Evolutionary conservation across 108 stramenopile species (phyloP), one percentile per base, ranked within the genome.

Genomic region (Fragilaria crotonensis): DNA sequence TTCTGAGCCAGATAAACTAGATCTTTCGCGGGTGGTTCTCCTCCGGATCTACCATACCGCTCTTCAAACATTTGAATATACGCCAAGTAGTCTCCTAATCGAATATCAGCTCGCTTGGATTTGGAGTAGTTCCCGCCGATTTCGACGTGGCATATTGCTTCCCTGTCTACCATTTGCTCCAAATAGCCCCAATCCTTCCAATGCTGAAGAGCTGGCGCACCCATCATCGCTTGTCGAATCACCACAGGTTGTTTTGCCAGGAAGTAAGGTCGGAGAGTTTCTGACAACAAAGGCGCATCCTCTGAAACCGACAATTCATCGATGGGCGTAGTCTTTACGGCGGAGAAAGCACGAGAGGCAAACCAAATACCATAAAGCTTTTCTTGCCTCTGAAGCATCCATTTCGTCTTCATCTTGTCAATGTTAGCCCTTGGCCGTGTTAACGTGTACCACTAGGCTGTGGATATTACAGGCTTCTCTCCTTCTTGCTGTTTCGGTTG

Each of bases 1-100:
- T 87, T 87, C 60, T 90, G 89, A 4, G 89, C 89, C 54, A 90
- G 73, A 57, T 90, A 90, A 0, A 83, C 72, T 3, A 87, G 53
- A 46, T 90, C 76, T 9, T 71, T 28, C 19, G 41, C 20, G 0
- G 46, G 27, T 30, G 49, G 64, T 25, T 57, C 3, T 17, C 72
- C 60, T 51, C 52, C 67, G 17, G 53, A 57, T 33, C 44, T 23
- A 19, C 59, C 77, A 51, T 83, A 62, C 5, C 55, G 49, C 33
- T 86, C 78, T 29, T 73, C 54, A 56, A 69, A 83, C 5, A 73
- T 25, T 45, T 57, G 47, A 54, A 90, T 54, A 60, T 87, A 90
- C 23, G 81, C 66, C 31, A 90, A 47, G 55, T 83, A 90, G 9
- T 70, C 81, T 51, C 61, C 73, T 57, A 87, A 62, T 0, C 72